A percentile compares a stretch with the other conserved stretches of the same genome.
phyloP scores from a whole-genome alignment of 2,329 filamentous ascomycete genomes.

The Beauveria pseudobassiana region DNA sequence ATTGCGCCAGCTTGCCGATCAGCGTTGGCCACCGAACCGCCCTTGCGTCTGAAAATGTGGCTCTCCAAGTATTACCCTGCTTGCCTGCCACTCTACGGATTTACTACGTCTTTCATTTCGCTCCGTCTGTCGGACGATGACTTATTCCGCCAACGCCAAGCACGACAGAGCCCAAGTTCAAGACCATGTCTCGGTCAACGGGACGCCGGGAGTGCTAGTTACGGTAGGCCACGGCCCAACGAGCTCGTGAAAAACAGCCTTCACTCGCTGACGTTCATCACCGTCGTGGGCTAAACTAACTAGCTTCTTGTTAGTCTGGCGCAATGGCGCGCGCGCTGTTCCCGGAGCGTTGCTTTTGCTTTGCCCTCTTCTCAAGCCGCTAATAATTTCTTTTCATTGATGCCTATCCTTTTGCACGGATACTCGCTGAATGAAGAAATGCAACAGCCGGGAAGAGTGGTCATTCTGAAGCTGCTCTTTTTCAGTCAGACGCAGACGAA shows the following conservation, averaged over 20 bases:
- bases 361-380: background rate
- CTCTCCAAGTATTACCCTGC: no score
- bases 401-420: background rate
- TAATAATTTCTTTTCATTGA: background rate
- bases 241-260: background rate
- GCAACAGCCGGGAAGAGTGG: background rate
- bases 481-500: background rate
- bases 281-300: background rate
- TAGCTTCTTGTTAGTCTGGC: background rate
- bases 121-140: background rate
- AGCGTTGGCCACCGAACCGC: background rate
- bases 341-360: background rate
- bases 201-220: background rate
- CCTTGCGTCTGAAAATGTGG: background rate
- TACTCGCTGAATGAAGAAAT: background rate
- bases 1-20: background rate
- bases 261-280: background rate
- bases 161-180: background rate
- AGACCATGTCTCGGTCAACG: background rate
- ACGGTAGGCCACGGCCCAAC: background rate
- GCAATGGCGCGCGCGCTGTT: background rate
- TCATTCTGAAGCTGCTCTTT: background rate
- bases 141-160: background rate
- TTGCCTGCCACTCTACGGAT: background rate
- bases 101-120: no score